Percentiles rank a stretch among this genome's conserved stretches.
Evolutionary conservation across 192 early-diverging fungal genomes (phyloP).

Genomic region (Phlyctochytrium arcticum): DNA sequence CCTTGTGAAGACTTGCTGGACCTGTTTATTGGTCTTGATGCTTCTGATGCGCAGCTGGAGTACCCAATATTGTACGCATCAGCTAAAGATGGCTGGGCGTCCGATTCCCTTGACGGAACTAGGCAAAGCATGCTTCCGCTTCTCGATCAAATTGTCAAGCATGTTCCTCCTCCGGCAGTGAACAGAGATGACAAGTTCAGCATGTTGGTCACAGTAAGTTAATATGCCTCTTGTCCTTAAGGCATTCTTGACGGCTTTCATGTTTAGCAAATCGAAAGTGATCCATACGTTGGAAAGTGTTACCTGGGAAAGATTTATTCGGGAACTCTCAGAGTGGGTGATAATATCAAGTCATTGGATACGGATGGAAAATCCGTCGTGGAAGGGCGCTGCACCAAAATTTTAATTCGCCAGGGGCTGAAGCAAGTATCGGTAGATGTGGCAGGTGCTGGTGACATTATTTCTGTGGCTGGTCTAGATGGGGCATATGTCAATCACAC

Average conservation of each 20-base stretch:
- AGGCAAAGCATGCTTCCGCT: conserved; percentile 46
- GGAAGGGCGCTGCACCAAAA: conserved; percentile 69
- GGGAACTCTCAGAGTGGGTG: conserved; percentile 67
- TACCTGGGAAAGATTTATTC: conserved; percentile 72
- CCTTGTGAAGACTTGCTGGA: conserved; percentile 62
- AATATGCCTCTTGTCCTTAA: background rate
- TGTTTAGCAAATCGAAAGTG: conserved; percentile 77
- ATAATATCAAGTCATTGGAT: conserved; percentile 69
- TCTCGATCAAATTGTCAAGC: conserved; percentile 67
- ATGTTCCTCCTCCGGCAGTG: conserved; percentile 65
- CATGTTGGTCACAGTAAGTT: conserved; percentile 69
- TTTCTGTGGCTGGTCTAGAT: conserved; percentile 71
- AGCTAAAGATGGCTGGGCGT: conserved; percentile 82
- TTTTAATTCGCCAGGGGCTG: conserved; percentile 70
- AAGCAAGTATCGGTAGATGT: conserved; percentile 60
- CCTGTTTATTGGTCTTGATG: conserved; percentile 74
- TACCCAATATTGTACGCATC: conserved; percentile 75
- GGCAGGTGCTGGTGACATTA: conserved; percentile 80
- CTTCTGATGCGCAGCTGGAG: conserved; percentile 72
- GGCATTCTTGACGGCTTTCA: background rate
- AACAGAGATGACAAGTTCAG: conserved; percentile 64
- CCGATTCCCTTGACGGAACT: conserved; percentile 43
- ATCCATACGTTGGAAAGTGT: conserved; percentile 79
- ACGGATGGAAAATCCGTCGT: conserved; percentile 62
- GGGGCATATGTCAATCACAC: conserved; percentile 78